Evolutionary conservation across 108 stramenopile species (phyloP), one percentile per base, ranked within the genome.

Genomic region (Cyclotella sp.): DNA sequence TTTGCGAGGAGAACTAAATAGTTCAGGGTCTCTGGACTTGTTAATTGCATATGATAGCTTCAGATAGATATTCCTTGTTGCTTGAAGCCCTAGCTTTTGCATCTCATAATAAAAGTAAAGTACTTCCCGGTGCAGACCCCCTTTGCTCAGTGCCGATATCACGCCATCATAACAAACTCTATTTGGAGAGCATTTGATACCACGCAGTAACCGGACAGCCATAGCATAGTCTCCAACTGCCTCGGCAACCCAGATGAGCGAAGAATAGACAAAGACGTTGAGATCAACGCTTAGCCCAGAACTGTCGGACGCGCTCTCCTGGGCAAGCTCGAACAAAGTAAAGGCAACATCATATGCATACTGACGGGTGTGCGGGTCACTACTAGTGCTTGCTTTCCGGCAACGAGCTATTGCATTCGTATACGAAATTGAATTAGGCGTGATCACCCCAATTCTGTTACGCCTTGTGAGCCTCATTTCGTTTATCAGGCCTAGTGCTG

Each of bases 201-300:
- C 86, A 24, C 83, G 57, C 29, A 86, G 85, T 4, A 89, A 78
- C 11, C 41, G 47, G 34, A 76, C 51, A 9, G 86, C 88, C 21
- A 27, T 57, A 3, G 59, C 39, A 42, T 72, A 62, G 59, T 86
- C 71, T 4, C 83, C 85, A 29, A 68, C 65, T 16, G 76, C 65
- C 70, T 86, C 89, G n/a, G 92, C 92, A 24, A 79, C 80, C 92
- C 90, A 90, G 9, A 93, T 93, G 16, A 88, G 78, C 4, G 92
- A 79, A n/a, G 88, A 86, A 70, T 89, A 93, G 68, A 93, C 87
- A 57, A 76, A 90, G 2, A 85, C 78, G 19, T 89, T 88, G 0
- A 88, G 87, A 34, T 70, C 44, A 11, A 88, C 61, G 28, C 72
- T 70, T 63, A 11, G 40, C 7, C 42, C 41, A 16, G 18, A 34